Base-by-base conservation (phyloP, 345 rosid species). In the Leavenworthia alabamica region DNA sequence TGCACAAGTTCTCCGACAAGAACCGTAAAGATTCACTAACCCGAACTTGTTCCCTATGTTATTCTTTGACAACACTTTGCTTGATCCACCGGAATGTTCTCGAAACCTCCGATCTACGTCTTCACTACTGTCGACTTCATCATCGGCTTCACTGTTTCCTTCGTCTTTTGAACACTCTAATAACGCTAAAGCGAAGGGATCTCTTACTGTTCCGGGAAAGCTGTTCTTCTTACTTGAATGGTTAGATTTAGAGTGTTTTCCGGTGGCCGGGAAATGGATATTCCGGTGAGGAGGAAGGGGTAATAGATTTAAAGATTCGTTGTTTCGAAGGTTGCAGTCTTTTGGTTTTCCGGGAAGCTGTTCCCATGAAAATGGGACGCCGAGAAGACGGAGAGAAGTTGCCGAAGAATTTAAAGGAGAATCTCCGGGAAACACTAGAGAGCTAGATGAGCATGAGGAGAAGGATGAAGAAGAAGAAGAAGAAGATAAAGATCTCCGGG, bases 351-450 rank as follows among this genome's bases (percentile, higher is more conserved):
- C 98, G 0, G 98, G 98, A 8, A 81, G 68, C 2, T 81, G 78
- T 47, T 92, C 98, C 98, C 98, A 92, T 0, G 98, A 92, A 66
- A 92, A 92, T 3, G 98, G 98, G 9, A 86, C 81, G 3, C 96
- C 97, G n/a, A 78, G 73, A 39, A 78, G 65, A 14, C 80, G 75
- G 27, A 79, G 80, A 2, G 95, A 85, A 29, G 82, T 82, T 15
- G 86, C 78, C 10, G 92, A 87, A 28, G 67, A 72, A 41, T 81
- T 66, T 7, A 71, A 60, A 7, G 84, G 88, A 3, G 87, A 73
- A 0, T 80, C 86, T 0, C 82, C 82, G 39, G 63, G 62, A 29
- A 78, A 73, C 22, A 26, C 50, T 10, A 51, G 35, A 51, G 76
- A 72, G 56, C 43, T 66, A 7, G 76, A 66, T 10, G 76, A 72